Evolutionary conservation across 2,329 filamentous ascomycete genomes (phyloP).

Genomic region (Stromatinia cepivora): DNA sequence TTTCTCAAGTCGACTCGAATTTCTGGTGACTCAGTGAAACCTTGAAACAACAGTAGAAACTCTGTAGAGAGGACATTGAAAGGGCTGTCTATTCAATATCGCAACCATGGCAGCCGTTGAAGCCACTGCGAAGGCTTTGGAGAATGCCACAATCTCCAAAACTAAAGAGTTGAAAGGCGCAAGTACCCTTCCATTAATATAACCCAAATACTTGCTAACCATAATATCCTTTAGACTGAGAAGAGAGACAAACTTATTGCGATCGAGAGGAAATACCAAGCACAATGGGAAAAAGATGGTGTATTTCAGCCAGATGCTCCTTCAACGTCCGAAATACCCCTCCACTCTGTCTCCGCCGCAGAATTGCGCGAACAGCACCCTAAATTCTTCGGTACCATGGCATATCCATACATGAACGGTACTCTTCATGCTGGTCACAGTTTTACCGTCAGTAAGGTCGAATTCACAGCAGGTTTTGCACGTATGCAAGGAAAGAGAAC

Average conservation of each 20-base stretch:
- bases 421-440: slow-evolving; percentile 87
- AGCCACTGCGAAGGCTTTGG: slow-evolving; percentile 48
- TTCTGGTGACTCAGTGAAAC: slow-evolving; percentile 29
- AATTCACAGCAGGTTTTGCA: slow-evolving; percentile 84
- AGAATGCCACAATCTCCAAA: slow-evolving; percentile 55
- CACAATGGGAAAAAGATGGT: slow-evolving; percentile 72
- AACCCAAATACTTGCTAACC: slow-evolving; percentile 30
- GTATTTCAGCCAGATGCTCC: slow-evolving; percentile 89
- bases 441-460: slow-evolving; percentile 89
- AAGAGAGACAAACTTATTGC: slow-evolving; percentile 81
- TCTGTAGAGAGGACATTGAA: slow-evolving; percentile 22
- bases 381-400: slow-evolving; percentile 86
- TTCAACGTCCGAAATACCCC: slow-evolving; percentile 72
- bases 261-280: slow-evolving; percentile 90
- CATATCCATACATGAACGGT: slow-evolving; percentile 83
- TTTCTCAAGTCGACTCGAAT: slow-evolving; percentile 21
- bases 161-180: slow-evolving; percentile 62
- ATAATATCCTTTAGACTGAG: slow-evolving; percentile 61
- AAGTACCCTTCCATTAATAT: slow-evolving; percentile 39
- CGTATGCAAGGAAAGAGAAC: slow-evolving; percentile 87
- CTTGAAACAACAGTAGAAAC: slow-evolving; percentile 8
- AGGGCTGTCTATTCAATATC: slow-evolving; percentile 11
- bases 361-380: slow-evolving; percentile 79
- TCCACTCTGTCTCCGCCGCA: slow-evolving; percentile 68
- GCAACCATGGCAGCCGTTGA: slow-evolving; percentile 48